phyloP scores from a whole-genome alignment of 805 yeast species.

The Lachancea cidri region DNA sequence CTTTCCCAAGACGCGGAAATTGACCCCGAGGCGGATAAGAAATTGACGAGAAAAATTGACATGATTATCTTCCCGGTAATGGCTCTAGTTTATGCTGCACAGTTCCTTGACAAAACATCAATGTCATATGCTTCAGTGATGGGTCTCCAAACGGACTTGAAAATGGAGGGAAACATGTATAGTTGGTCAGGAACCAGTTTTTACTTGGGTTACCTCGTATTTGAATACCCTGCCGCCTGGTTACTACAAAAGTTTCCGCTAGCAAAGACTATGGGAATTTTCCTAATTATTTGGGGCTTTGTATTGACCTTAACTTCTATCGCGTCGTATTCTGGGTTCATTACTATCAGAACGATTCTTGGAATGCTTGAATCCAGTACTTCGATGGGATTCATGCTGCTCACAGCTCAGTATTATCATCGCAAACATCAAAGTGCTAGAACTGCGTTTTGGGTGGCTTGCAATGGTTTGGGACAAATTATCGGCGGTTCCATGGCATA shows the following conservation, averaged over 20 bases:
- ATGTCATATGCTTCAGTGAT: slow-evolving; percentile 7
- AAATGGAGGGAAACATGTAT: slow-evolving; percentile 39
- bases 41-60: slow-evolving; percentile 5
- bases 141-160: slow-evolving; percentile 14
- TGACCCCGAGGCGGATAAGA: not conserved
- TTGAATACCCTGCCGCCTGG: slow-evolving; percentile 34
- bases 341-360: slow-evolving; percentile 42
- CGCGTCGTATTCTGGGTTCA: slow-evolving; percentile 41
- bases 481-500: slow-evolving; percentile 46
- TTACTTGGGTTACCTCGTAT: slow-evolving; percentile 44
- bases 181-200: slow-evolving; percentile 47
- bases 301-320: slow-evolving; percentile 40
- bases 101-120: slow-evolving; percentile 9
- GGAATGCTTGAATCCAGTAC: slow-evolving; percentile 46
- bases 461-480: slow-evolving; percentile 35
- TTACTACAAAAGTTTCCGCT: slow-evolving; percentile 47
- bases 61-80: slow-evolving; percentile 4
- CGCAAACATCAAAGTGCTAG: slow-evolving; percentile 31
- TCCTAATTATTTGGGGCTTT: slow-evolving; percentile 44
- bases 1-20: too few relatives aligned
- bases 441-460: slow-evolving; percentile 30
- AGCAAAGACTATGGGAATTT: slow-evolving; percentile 32
- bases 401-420: slow-evolving; percentile 16
- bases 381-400: slow-evolving; percentile 24
- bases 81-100: slow-evolving; percentile 5